Evolutionary conservation across 345 rosid species (phyloP), one percentile per base, ranked within the genome.

Genomic region (Microcos paniculata): DNA sequence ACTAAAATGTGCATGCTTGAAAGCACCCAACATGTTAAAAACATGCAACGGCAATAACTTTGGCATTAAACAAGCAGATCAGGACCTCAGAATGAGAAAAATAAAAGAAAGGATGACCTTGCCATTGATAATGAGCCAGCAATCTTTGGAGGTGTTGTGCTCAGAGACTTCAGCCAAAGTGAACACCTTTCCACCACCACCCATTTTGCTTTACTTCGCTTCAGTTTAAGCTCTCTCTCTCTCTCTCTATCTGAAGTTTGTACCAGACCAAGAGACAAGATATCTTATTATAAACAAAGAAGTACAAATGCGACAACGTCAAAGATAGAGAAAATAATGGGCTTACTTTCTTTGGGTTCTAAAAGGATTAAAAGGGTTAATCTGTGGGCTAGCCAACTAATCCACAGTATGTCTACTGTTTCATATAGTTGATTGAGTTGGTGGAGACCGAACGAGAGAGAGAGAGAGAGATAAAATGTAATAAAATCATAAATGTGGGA

Each of bases 111-210:
- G 55, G 35, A 64, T 33, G 12, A 82, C 94, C 92, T 88, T 92
- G 80, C 85, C 91, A 79, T 64, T 77, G 80, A 92, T 89, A 80
- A 87, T 35, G 76, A 92, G 81, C 97, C 97, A 90, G 62, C 97
- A 90, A 49, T 90, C 95, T 28, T 85, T 80, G 62, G 78, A 42
- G 12, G 70, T 78, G 74, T 84, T 83, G 78, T 92, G 97, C 84
- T 84, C 74, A 56, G 92, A 85, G 42, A 92, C 94, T 83, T 92
- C 83, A 38, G 89, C 85, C 73, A 92, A 81, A 53, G 94, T 87
- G 78, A 90, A 92, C 79, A 88, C 75, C 83, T 87, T 84, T 30
- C 79, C 82, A 45, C 71, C 85, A 18, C 70, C 88, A 26, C 84
- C 91, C 90, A 86, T 86, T 73, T 49, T 71, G 52, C 52, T 13